phyloP scores from a whole-genome alignment of 2,329 filamentous ascomycete genomes.

The Plectosphaerella sp. region DNA sequence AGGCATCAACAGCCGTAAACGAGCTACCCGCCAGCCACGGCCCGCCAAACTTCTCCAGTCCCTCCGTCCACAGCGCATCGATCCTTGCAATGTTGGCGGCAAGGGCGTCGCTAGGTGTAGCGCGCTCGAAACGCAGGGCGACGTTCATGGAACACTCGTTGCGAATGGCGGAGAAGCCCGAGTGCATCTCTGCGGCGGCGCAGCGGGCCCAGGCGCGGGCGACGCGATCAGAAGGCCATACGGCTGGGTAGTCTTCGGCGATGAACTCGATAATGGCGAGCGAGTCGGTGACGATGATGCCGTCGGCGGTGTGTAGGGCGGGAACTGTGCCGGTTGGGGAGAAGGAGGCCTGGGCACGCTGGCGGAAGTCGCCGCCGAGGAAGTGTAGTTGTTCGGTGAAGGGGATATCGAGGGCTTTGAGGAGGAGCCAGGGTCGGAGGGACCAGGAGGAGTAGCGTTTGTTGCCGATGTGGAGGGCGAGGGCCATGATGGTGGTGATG shows the following conservation, averaged over 20 bases:
- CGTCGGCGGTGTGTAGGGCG: slow-evolving; percentile 26
- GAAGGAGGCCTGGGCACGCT: slow-evolving; percentile 16
- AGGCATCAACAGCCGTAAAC: slow-evolving; percentile 35
- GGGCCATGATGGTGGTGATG: slow-evolving; percentile 21
- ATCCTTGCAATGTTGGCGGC: slow-evolving; percentile 30
- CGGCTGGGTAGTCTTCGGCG: slow-evolving; percentile 34
- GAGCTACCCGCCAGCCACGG: slow-evolving; percentile 32
- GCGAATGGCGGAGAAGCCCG: slow-evolving; percentile 34
- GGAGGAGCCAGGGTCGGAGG: slow-evolving; percentile 39
- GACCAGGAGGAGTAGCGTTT: slow-evolving; percentile 44
- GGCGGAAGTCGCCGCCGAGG: slow-evolving; percentile 25
- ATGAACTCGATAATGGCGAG: slow-evolving; percentile 44
- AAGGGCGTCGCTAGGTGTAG: slow-evolving; percentile 20
- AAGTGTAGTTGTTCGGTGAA: slow-evolving; percentile 33
- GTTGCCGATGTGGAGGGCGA: slow-evolving; percentile 36
- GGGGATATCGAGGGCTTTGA: slow-evolving; percentile 36
- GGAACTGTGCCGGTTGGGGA: slow-evolving; percentile 38
- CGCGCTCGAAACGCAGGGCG: slow-evolving; percentile 28
- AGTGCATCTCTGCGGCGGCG: slow-evolving; percentile 43
- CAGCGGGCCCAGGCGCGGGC: slow-evolving; percentile 37
- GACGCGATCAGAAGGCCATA: slow-evolving; percentile 33
- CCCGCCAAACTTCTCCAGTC: slow-evolving; percentile 32
- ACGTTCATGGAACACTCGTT: slow-evolving; percentile 39
- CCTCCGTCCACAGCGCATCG: slow-evolving; percentile 30
- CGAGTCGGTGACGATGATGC: slow-evolving; percentile 35